Evolutionary conservation across 2,329 filamentous ascomycete genomes (phyloP), one percentile per base, ranked within the genome.

Genomic region (Chaetomium globosum): DNA sequence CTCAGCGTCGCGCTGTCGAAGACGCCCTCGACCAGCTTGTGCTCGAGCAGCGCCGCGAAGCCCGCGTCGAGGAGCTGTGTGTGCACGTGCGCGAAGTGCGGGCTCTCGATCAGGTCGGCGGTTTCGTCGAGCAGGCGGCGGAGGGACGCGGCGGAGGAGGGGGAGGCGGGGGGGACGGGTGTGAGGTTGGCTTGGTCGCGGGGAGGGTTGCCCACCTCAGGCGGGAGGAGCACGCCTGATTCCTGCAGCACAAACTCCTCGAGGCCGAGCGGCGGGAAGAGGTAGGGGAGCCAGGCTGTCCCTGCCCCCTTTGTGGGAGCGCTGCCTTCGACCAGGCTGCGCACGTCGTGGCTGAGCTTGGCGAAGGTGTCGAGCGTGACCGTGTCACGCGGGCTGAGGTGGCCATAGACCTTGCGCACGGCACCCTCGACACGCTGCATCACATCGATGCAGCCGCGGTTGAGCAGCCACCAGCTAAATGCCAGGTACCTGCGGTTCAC

Each of bases 391-490:
- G 93, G 93, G 75, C 93, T 97, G 58, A 97, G 81, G 67, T 87
- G 83, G n/a, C 92, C 92, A 77, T 97, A 98, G 28, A 94, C 90
- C 61, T 96, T 90, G 71, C 89, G 89, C 28, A 99, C 95, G 4
- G 93, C 93, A n/a, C 82, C 80, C 74, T 93, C 88, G 56, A 99
- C 93, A 69, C 89, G 90, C 64, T 87, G 82, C 84, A 93, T 89
- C 64, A 98, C 80, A 65, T 93, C 87, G 70, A 88, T 87, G 88
- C 93, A 98, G 52, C 95, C 95, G 70, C 87, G 87, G 78, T 99
- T 94, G 56, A 99, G 82, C 55, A 99, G 81, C 93, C 94, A 99
- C 95, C 95, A 99, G 78, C 92, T 97, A 76, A 98, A 96, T 49
- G 93, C 96, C 57, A 99, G 83, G 75, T 98, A 99, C 74, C 91